phyloP scores from a whole-genome alignment of 768 basidiomycete genomes.

The Leccinum olivaceopallidum region DNA sequence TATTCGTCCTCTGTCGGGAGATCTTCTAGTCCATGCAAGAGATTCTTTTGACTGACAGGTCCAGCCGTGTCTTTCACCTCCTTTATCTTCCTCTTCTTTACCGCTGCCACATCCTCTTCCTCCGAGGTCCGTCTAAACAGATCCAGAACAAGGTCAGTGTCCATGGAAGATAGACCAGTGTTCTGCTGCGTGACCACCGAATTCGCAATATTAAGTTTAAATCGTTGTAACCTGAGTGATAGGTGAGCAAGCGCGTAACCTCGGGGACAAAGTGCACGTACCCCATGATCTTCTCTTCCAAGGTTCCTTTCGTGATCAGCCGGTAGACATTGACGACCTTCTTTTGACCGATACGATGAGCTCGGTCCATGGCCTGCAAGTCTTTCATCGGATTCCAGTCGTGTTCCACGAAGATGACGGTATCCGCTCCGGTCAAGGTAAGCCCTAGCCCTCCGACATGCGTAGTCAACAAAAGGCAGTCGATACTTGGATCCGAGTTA shows the following conservation, averaged over 20 bases:
- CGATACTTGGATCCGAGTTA: slow-evolving; percentile 96
- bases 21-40: slow-evolving; percentile 89
- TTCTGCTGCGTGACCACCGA: slow-evolving; percentile 98
- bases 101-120: slow-evolving; percentile 67
- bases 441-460: slow-evolving; percentile 96
- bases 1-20: slow-evolving; percentile 93
- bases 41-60: slow-evolving; percentile 73
- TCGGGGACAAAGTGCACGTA: slow-evolving; percentile 38
- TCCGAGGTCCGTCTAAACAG: slow-evolving; percentile 80
- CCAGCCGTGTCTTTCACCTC: slow-evolving; percentile 57
- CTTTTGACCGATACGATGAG: slow-evolving; percentile 97
- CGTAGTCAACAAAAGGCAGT: slow-evolving; percentile 92
- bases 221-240: slow-evolving; percentile 80
- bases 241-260: slow-evolving; percentile 6
- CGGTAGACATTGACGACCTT: slow-evolving; percentile 99
- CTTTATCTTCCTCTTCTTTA: slow-evolving; percentile 45
- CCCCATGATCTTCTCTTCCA: slow-evolving; percentile 99
- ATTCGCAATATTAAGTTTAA: slow-evolving; percentile 97
- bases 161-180: slow-evolving; percentile 91
- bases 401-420: slow-evolving; percentile 98
- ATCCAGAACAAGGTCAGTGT: slow-evolving; percentile 94
- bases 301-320: slow-evolving; percentile 91
- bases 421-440: slow-evolving; percentile 97
- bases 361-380: slow-evolving; percentile 98
- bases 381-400: slow-evolving; percentile 99